Evolutionary conservation across 2,329 filamentous ascomycete species (phyloP), one percentile per base, ranked within the genome.

Genomic region (Thielaviopsis populi): DNA sequence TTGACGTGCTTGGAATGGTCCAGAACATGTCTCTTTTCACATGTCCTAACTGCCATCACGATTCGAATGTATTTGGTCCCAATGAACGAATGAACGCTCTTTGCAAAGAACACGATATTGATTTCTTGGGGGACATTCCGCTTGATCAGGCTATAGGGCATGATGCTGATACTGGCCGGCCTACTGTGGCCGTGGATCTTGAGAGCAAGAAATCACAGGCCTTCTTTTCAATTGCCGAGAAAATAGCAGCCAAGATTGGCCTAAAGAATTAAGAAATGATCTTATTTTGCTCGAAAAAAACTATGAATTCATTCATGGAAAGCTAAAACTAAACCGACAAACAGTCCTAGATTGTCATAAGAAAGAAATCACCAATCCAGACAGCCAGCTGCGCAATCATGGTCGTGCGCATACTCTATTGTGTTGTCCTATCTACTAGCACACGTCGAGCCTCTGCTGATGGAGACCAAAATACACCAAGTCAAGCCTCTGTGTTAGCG

Each of bases 21-120:
- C 87, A 94, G 72, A 96, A 96, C 71, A 96, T 96, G 91, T 86
- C 86, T 7, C 79, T 90, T 43, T 95, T 95, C 72, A 82, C 80
- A 2, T 95, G 91, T 69, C 89, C 89, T 0, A 81, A 86, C 68
- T 96, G 91, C 70, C 79, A 83, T 5, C 79, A 83, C n/a, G 79
- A 85, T 68, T 89, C 86, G 2, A 84, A 83, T 67, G 84, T 96
- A 24, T 94, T 95, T 71, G 87, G 88, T 1, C 79, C 80, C 0
- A 78, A 79, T 43, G 80, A 83, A 65, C 82, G 83, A 17, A 88
- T 92, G 0, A 75, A 78, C 43, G 79, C 77, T 33, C 81, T 91
- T 69, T 96, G 91, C 70, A 73, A 77, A 41, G 84, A 89, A 65
- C 79, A 91, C 53, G 81, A 82, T 0, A 83, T 97, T 62, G 81